These are phyloP conservation scores for Kwoniella bestiolae DNA, from an alignment of 768 basidiomycete genomes.

Conservation along the genomic window DNA sequence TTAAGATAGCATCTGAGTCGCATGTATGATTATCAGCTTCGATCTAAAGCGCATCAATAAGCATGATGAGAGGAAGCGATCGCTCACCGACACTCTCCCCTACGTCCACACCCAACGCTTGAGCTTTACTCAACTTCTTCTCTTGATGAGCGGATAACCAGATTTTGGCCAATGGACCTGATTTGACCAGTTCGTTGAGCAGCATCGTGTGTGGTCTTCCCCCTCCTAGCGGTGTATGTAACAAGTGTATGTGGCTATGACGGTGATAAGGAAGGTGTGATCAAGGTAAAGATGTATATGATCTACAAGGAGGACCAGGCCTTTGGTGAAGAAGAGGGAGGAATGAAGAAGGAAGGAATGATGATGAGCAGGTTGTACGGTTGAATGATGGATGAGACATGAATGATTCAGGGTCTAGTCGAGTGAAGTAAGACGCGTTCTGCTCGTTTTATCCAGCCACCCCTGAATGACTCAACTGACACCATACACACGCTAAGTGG, in stretches of 20 bases:
- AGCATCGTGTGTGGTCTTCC: slow-evolving; percentile 61
- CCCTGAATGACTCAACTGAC: slow-evolving; percentile 5
- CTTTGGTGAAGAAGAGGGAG: background rate
- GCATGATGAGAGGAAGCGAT: slow-evolving; percentile 2
- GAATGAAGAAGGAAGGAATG: background rate
- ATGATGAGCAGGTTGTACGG: too few relatives aligned
- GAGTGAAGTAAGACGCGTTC: slow-evolving; percentile 15
- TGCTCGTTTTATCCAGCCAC: slow-evolving; percentile 10
- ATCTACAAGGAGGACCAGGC: slow-evolving; percentile 5
- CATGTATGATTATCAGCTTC: slow-evolving; percentile 6
- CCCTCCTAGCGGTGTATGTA: background rate
- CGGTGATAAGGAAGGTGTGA: background rate
- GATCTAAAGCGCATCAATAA: background rate
- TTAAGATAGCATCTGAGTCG: slow-evolving; percentile 82
- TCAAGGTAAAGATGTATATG: background rate
- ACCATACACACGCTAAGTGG: background rate
- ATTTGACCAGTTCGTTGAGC: slow-evolving; percentile 89
- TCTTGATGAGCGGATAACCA: slow-evolving; percentile 99
- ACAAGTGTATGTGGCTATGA: background rate
- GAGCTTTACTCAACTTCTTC: slow-evolving; percentile 92
- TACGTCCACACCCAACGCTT: slow-evolving; percentile 92
- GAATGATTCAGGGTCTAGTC: slow-evolving; percentile 16
- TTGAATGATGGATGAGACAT: slow-evolving; percentile 11
- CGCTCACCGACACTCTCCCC: slow-evolving; percentile 84
- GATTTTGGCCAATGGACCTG: slow-evolving; percentile 92